Evolutionary conservation across 768 basidiomycete genomes (phyloP).

Genomic region (Pisolithus marmoratus): DNA sequence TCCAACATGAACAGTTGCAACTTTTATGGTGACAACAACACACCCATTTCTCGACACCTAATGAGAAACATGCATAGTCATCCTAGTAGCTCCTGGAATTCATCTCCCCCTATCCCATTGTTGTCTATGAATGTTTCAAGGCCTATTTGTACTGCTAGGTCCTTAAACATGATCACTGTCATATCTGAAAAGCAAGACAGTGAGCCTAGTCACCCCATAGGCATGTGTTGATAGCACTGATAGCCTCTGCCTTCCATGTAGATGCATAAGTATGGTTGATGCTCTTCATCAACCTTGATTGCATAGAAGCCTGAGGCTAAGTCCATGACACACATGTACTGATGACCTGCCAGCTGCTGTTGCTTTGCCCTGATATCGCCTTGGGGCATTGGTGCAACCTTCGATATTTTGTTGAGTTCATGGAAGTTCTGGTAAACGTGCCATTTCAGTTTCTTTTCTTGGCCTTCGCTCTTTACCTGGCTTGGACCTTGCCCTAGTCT

Average conservation of each 20-base stretch:
- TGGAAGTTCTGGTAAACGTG: no score
- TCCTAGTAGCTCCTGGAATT: slow-evolving; percentile 23
- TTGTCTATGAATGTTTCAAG: slow-evolving; percentile 38
- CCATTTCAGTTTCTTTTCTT: no score
- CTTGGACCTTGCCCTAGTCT: no score
- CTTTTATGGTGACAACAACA: neutral
- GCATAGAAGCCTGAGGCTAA: slow-evolving; percentile 35
- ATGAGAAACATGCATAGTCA: slow-evolving; percentile 22
- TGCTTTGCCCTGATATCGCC: slow-evolving; percentile 38
- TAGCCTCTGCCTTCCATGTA: slow-evolving; percentile 35
- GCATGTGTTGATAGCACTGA: slow-evolving; percentile 31
- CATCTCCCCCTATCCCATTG: slow-evolving; percentile 26
- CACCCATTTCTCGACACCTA: neutral
- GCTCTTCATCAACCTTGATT: slow-evolving; percentile 2
- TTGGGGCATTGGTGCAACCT: no score
- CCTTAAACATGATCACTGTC: slow-evolving; percentile 19
- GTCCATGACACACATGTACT: slow-evolving; percentile 32
- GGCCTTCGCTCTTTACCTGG: no score
- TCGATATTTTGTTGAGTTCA: no score
- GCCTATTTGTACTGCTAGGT: slow-evolving; percentile 15
- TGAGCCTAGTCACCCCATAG: slow-evolving; percentile 36
- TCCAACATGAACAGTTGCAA: slow-evolving; percentile 7
- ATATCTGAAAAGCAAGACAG: slow-evolving; percentile 31
- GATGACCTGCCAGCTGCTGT: slow-evolving; percentile 32
- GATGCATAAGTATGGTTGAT: slow-evolving; percentile 27